Base-by-base conservation (phyloP, 1,284 basidiomycete genomes). In the Apiotrichum mycotoxinovorans region DNA sequence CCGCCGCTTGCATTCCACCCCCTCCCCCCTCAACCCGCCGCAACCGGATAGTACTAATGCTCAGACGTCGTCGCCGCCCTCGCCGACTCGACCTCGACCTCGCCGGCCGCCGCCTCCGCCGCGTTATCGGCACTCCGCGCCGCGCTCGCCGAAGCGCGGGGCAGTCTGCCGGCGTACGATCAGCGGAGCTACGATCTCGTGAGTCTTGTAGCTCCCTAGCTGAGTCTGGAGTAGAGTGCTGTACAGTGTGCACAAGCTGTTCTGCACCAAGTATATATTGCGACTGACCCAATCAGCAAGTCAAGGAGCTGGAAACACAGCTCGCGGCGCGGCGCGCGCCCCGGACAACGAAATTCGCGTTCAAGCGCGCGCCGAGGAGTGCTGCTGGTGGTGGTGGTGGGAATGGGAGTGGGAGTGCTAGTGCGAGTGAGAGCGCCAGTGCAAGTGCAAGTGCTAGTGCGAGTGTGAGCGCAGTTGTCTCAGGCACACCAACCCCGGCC, bases 121-220 rank as follows among this genome's bases (percentile, higher is more conserved):
- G 25, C 49, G 22, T 37, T 71, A 4, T 35, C 54, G 25, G 44
- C 53, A 12, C 63, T 59, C 14, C 50, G 61, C 9, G 25, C 54
- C 11, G 79, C 77, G 22, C 79, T 89, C 20, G 78, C 80, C 1
- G 85, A 84, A 66, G 85, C 84, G 8, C 83, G 82, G 9, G 79
- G 80, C 3, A 83, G 80, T 56, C 75, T 91, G 40, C 86, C 88
- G 5, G 78, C 81, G 41, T 89, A 88, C 68, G 87, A 89, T 71
- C 87, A 87, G 67, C 80, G 85, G 57, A 84, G 84, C 64, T 87
- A 82, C 66, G 86, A 87, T 65, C 72, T 79, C 63, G 88, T 89
- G 64, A 58, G 85, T 79, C 17, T 17, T 9, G 3, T n/a, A n/a
- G n/a, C n/a, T n/a, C n/a, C n/a, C 12, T 17, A 12, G n/a, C n/a